Evolutionary conservation across 2,329 filamentous ascomycete species (phyloP).

Genomic region (Ceratocystis destructans): DNA sequence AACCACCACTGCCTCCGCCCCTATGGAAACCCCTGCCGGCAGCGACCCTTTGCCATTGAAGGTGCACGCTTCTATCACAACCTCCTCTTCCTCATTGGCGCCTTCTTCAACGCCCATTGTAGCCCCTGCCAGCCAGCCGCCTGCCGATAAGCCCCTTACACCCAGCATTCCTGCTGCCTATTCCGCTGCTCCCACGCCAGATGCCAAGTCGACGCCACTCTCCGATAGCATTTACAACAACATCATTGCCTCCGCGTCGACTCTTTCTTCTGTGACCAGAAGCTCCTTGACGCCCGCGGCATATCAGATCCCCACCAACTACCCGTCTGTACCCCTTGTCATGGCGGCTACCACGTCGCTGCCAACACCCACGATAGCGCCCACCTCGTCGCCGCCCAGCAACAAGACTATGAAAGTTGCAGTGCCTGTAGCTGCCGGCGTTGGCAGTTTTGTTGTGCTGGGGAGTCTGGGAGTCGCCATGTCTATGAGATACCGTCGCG

Average conservation of each 20-base stretch:
- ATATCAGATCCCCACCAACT: not conserved
- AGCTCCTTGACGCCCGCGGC: not conserved
- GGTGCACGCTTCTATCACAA: not conserved
- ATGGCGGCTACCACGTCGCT: not conserved
- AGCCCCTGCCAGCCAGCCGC: not conserved
- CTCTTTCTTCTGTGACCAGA: constrained; percentile 1
- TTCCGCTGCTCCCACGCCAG: not conserved
- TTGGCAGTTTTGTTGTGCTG: constrained; percentile 17
- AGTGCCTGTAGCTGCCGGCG: constrained; percentile 17
- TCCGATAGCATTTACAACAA: constrained; percentile 13
- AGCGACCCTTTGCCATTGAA: not conserved
- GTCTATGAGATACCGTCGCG: constrained; percentile 18
- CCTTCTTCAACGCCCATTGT: not conserved
- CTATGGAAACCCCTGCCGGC: not conserved
- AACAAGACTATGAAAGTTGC: constrained; percentile 13
- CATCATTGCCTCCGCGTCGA: constrained; percentile 13
- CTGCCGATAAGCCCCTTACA: not conserved
- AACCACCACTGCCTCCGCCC: not conserved
- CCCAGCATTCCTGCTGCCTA: not conserved
- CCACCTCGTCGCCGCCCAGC: not conserved
- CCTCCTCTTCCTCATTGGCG: not conserved
- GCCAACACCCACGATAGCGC: constrained; percentile 4
- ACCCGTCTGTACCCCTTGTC: not conserved
- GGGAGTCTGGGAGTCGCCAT: constrained; percentile 18
- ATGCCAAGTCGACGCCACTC: not conserved